phyloP scores from a whole-genome alignment of 192 early-diverging fungal species.

The Entomortierella lignicola region DNA sequence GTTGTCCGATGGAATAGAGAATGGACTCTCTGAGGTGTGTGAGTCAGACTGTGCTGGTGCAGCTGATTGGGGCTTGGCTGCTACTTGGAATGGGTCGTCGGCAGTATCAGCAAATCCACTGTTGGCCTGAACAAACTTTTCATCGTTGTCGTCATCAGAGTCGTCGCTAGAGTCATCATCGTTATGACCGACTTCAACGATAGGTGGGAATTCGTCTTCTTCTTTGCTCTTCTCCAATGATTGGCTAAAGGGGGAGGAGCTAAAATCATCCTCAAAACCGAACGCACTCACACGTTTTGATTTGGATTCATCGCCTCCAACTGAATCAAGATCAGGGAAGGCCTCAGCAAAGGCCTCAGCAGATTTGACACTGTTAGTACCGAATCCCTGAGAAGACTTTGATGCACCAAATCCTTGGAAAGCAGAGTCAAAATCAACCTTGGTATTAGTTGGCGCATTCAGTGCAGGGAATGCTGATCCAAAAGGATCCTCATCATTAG shows the following conservation, averaged over 20 bases:
- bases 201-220: slow-evolving; percentile 49
- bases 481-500: slow-evolving; percentile 28
- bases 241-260: slow-evolving; percentile 13
- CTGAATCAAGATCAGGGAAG: slow-evolving; percentile 42
- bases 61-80: not conserved
- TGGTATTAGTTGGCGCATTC: slow-evolving; percentile 43
- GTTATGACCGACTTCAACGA: slow-evolving; percentile 29
- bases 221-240: slow-evolving; percentile 13
- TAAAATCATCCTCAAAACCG: slow-evolving; percentile 53
- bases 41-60: not conserved
- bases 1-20: not conserved
- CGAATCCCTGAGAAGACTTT: not conserved
- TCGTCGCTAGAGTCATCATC: slow-evolving; percentile 48
- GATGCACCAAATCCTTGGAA: slow-evolving; percentile 28
- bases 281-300: slow-evolving; percentile 48
- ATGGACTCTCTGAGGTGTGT: not conserved
- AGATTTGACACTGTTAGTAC: slow-evolving; percentile 18
- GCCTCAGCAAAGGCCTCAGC: slow-evolving; percentile 39
- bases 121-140: slow-evolving; percentile 40
- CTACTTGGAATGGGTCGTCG: not conserved
- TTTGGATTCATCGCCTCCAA: slow-evolving; percentile 12
- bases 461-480: slow-evolving; percentile 38
- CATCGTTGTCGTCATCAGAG: slow-evolving; percentile 33
- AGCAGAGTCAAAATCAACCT: slow-evolving; percentile 51
- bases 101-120: slow-evolving; percentile 24